These are phyloP conservation scores for Trametes villosa DNA, from an alignment of 768 basidiomycete species.

Conservation along the genomic window DNA sequence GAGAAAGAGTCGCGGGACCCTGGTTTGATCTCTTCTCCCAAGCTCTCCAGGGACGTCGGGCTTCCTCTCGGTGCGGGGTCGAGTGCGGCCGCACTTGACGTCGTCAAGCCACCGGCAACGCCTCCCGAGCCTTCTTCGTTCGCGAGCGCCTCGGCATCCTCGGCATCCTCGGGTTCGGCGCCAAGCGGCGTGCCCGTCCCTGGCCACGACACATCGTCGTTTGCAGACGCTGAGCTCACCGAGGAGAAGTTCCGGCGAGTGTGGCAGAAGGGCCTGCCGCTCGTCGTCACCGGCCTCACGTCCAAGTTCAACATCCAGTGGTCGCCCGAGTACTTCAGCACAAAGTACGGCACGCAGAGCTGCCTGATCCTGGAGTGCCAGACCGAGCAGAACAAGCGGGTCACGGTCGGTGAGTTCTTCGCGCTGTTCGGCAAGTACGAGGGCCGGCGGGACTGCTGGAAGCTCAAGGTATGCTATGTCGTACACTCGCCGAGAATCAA, in stretches of 20 bases:
- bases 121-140: conserved; percentile 21
- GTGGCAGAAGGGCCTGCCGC: conserved; percentile 76
- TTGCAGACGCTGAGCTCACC: conserved; percentile 53
- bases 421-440: conserved; percentile 71
- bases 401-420: conserved; percentile 83
- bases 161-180: conserved; percentile 2
- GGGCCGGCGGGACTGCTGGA: conserved; percentile 62
- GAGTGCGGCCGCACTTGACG: conserved; percentile 2
- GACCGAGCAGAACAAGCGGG: conserved; percentile 61
- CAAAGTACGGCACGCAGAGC: conserved; percentile 62
- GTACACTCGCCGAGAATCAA: not conserved
- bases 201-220: conserved; percentile 49
- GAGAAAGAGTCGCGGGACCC: conserved; percentile 16
- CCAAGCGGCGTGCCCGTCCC: conserved; percentile 37
- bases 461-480: conserved; percentile 63
- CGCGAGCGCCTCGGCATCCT: conserved; percentile 12
- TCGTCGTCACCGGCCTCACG: conserved; percentile 74
- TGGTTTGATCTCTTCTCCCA: conserved; percentile 5
- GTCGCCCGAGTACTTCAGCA: conserved; percentile 82
- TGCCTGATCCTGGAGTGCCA: conserved; percentile 86
- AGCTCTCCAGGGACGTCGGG: conserved; percentile 16
- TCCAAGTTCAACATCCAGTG: conserved; percentile 69
- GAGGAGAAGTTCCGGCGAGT: conserved; percentile 64
- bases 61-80: conserved; percentile 5
- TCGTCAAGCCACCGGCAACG: conserved; percentile 3